Base-by-base conservation (phyloP, 805 yeast species). In the Deakozyma indianensis region DNA sequence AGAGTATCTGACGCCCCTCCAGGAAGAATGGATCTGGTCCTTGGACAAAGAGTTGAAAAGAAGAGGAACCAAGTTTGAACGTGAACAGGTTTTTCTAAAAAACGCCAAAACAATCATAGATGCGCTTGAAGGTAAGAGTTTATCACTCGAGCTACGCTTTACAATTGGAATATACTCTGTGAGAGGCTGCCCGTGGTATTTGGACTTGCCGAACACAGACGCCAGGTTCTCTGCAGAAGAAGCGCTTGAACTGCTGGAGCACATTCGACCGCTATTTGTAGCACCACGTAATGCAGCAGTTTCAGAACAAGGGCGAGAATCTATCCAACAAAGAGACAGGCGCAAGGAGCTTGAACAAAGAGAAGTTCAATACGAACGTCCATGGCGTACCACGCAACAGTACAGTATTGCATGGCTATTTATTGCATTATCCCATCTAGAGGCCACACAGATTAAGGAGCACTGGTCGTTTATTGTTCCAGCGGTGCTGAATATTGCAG, bases 381-480 rank as follows among this genome's bases (percentile, higher is more conserved):
- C 28, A 25, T 25, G 28, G 28, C 7, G 28, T 9, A 25, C 28
- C 28, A 14, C 7, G 28, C 28, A 25, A 25, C 28, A 25, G 14
- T 14, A 25, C 28, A 25, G 28, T 14, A 25, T 25, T 14, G 28
- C 28, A 9, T 25, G 28, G 28, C 28, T 25, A 9, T 25, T 9
- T 14, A 25, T 25, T 7, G 28, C 28, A 9, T 14, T 25, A 9
- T 25, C 28, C 7, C 7, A 25, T 25, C 7, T 25, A 14, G 14
- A 25, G 7, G 28, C 14, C 28, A 25, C 14, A 7, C 14, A 25
- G 14, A 25, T 25, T 25, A 7, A 44, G 11, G 21, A 24, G 16
- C 47, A 54, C 45, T 63, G 66, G 64, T 45, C 62, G 3, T 46
- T 60, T 11, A 24, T 63, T 1, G 47, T 59, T 0, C 66, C 67